Percentiles rank a stretch among this genome's conserved stretches.
Conservation (phyloP, 768 basidiomycete species). For the Porphyrellus cyaneotinctus region DNA sequence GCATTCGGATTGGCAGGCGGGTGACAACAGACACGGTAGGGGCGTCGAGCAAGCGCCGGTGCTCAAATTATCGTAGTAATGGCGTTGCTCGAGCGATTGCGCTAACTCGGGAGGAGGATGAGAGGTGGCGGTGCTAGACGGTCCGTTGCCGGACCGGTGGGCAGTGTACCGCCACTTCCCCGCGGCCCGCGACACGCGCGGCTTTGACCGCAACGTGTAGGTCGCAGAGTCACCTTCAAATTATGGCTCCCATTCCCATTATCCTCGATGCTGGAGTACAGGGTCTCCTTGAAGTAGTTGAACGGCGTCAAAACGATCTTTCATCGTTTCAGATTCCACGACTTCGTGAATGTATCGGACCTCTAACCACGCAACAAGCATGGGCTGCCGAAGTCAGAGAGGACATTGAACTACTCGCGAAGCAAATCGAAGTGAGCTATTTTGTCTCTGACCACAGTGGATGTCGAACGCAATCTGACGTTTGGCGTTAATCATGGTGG, state of each 20-base stretch:
- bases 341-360: conserved; percentile 63
- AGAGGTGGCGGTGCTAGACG: too few relatives aligned
- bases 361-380: conserved; percentile 66
- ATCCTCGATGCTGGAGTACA: conserved; percentile 50
- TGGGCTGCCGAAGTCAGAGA: conserved; percentile 72
- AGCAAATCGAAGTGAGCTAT: conserved; percentile 64
- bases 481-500: background rate
- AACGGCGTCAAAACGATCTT: conserved; percentile 61
- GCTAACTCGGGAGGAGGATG: too few relatives aligned
- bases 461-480: background rate
- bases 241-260: conserved; percentile 63
- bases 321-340: conserved; percentile 70
- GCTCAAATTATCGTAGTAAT: too few relatives aligned
- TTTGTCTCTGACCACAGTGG: too few relatives aligned
- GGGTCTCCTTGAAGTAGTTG: conserved; percentile 47
- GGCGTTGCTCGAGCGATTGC: too few relatives aligned
- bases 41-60: too few relatives aligned
- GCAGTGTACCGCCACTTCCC: too few relatives aligned
- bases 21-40: too few relatives aligned
- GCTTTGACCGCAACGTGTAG: too few relatives aligned
- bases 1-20: too few relatives aligned
- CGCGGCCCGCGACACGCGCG: too few relatives aligned
- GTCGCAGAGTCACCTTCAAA: background rate
- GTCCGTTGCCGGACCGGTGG: too few relatives aligned
- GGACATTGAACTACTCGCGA: conserved; percentile 61